Percentiles rank a stretch among this genome's conserved stretches.
Conservation (phyloP, 805 yeast genomes). For the Zygosaccharomyces lentus region DNA sequence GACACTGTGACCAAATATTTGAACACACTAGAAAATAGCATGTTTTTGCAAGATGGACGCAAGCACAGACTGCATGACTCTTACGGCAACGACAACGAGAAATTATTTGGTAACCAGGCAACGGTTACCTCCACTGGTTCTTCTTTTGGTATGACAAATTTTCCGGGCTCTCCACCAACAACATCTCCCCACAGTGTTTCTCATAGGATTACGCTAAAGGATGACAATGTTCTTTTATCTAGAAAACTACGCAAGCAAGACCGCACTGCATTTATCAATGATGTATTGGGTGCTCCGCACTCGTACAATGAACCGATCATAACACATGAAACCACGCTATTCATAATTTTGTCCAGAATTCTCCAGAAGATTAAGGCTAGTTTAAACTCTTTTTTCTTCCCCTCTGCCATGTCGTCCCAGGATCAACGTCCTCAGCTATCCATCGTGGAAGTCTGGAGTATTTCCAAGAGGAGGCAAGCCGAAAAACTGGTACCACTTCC, state of each 20-base stretch:
- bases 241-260: slow-evolving; percentile 9
- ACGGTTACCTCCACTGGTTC: slow-evolving; percentile 12
- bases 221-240: slow-evolving; percentile 22
- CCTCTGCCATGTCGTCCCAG: slow-evolving; percentile 18
- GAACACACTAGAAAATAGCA: slow-evolving; percentile 15
- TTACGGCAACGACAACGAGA: slow-evolving; percentile 13
- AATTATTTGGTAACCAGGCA: slow-evolving; percentile 37
- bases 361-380: slow-evolving; percentile 9
- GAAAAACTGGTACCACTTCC: slow-evolving; percentile 59
- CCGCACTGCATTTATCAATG: slow-evolving; percentile 1
- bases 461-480: slow-evolving; percentile 46
- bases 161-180: slow-evolving; percentile 20
- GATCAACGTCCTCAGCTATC: slow-evolving; percentile 18
- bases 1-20: slow-evolving; percentile 33
- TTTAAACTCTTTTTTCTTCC: slow-evolving; percentile 26
- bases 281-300: slow-evolving; percentile 11
- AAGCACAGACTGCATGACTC: slow-evolving; percentile 7
- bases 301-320: slow-evolving; percentile 25
- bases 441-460: slow-evolving; percentile 27
- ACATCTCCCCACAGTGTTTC: slow-evolving; percentile 7
- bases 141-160: slow-evolving; percentile 8
- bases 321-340: slow-evolving; percentile 27
- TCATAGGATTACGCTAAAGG: slow-evolving; percentile 25
- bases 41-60: slow-evolving; percentile 14
- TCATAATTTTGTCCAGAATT: slow-evolving; percentile 14